Conservation (phyloP, 345 rosid genomes). For the Brassica incana region DNA sequence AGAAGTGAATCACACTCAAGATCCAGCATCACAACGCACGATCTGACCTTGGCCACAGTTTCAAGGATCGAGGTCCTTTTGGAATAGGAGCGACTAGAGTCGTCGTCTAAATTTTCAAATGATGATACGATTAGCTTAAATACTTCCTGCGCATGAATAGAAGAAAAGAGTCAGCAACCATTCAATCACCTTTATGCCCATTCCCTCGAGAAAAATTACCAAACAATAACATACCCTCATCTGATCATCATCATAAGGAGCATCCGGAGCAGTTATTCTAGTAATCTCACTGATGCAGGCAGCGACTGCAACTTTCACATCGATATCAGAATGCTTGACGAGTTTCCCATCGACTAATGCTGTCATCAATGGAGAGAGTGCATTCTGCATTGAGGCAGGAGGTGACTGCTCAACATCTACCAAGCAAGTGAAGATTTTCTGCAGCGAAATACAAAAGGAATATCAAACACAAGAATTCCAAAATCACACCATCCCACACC, state of each 20-base stretch:
- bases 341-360: constrained; percentile 69
- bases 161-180: constrained; percentile 4
- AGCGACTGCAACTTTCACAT: constrained; percentile 89
- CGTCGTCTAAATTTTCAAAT: constrained; percentile 59
- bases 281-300: constrained; percentile 96
- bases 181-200: not conserved
- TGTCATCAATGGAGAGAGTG: constrained; percentile 67
- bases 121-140: constrained; percentile 92
- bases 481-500: not conserved
- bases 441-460: constrained; percentile 28
- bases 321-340: constrained; percentile 67
- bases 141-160: constrained; percentile 60
- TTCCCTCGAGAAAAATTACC: not conserved
- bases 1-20: constrained; percentile 90
- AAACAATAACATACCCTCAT: constrained; percentile 65
- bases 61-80: constrained; percentile 88
- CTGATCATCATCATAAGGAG: constrained; percentile 86
- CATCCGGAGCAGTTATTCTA: constrained; percentile 98
- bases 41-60: constrained; percentile 94
- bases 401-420: constrained; percentile 91
- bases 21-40: constrained; percentile 97
- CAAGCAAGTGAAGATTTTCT: constrained; percentile 69
- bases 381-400: constrained; percentile 56
- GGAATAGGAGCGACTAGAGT: constrained; percentile 53
- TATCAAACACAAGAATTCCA: constrained; percentile 14